Conservation (phyloP, 2,329 filamentous ascomycete genomes). For the Apiospora hydei region DNA sequence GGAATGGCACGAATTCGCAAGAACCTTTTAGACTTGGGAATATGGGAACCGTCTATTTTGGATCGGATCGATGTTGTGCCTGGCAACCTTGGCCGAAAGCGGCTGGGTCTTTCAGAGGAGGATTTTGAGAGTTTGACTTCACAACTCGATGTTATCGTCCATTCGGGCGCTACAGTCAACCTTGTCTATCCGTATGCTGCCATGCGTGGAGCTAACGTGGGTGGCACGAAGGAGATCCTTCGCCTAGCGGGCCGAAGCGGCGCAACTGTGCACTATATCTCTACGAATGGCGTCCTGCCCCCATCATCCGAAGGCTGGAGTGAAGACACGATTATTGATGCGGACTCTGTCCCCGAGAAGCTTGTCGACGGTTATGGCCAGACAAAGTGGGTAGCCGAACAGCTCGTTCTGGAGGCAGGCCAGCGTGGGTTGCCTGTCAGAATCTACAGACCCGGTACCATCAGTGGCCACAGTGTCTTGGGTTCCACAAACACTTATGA, state of each 20-base stretch:
- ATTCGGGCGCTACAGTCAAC: constrained; percentile 81
- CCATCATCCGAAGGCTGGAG: constrained; percentile 74
- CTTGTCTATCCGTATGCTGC: constrained; percentile 84
- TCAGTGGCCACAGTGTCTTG: constrained; percentile 77
- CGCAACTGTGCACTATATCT: constrained; percentile 79
- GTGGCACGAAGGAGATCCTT: constrained; percentile 79
- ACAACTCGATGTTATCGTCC: constrained; percentile 76
- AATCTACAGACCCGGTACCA: constrained; percentile 78
- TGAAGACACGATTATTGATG: constrained; percentile 71
- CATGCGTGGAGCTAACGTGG: constrained; percentile 75
- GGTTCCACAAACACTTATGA: constrained; percentile 83
- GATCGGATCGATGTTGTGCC: constrained; percentile 80
- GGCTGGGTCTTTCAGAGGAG: constrained; percentile 71
- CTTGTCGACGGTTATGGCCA: constrained; percentile 78
- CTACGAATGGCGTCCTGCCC: constrained; percentile 81
- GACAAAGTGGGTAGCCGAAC: constrained; percentile 83
- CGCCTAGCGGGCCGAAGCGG: constrained; percentile 72
- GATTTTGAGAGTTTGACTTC: constrained; percentile 70
- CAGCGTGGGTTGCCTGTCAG: constrained; percentile 73
- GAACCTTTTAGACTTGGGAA: constrained; percentile 78
- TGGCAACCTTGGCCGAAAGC: constrained; percentile 73
- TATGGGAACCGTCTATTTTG: constrained; percentile 80
- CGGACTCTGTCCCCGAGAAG: constrained; percentile 73
- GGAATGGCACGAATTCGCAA: constrained; percentile 77
- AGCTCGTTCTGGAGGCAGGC: constrained; percentile 74